Percentiles rank a stretch among this genome's conserved stretches.
Evolutionary conservation across 164 flowering plant species (phyloP).

Genomic region (Dillenia suffruticosa): DNA sequence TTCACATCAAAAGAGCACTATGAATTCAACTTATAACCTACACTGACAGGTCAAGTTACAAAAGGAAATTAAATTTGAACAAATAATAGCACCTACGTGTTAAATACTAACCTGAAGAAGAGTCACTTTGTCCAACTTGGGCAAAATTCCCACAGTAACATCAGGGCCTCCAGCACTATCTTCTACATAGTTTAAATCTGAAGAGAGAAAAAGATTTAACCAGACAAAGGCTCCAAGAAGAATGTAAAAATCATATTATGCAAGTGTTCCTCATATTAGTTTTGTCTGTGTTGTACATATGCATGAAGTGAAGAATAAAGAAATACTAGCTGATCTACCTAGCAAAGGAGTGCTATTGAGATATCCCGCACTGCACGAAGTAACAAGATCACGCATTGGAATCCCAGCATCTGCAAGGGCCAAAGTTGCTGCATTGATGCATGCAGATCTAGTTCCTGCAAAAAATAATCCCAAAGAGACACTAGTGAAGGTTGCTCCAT

Average conservation of each 20-base stretch:
- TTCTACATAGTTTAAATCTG: constrained; percentile 89
- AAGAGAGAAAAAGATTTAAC: constrained; percentile 2
- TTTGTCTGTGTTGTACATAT: not conserved
- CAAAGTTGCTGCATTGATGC: constrained; percentile 97
- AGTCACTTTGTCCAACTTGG: constrained; percentile 83
- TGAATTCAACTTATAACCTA: too few relatives aligned
- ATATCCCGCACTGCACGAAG: constrained; percentile 93
- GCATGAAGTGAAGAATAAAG: not conserved
- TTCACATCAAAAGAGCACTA: too few relatives aligned
- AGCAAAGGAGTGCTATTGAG: constrained; percentile 88
- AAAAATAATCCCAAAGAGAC: not conserved
- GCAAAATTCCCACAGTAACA: constrained; percentile 82
- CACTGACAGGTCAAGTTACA: too few relatives aligned
- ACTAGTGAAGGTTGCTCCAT: too few relatives aligned
- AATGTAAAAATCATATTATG: not conserved
- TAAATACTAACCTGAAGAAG: constrained; percentile 74
- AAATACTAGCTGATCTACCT: constrained; percentile 36
- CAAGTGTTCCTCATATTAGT: not conserved
- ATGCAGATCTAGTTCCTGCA: constrained; percentile 93
- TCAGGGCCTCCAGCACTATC: constrained; percentile 99
- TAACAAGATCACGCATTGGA: constrained; percentile 91
- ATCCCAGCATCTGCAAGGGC: constrained; percentile 99
- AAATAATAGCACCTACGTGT: not conserved
- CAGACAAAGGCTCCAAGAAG: not conserved
- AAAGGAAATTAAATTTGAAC: too few relatives aligned